Evolutionary conservation across 768 basidiomycete species (phyloP).

Genomic region (Mycena kentingensis): DNA sequence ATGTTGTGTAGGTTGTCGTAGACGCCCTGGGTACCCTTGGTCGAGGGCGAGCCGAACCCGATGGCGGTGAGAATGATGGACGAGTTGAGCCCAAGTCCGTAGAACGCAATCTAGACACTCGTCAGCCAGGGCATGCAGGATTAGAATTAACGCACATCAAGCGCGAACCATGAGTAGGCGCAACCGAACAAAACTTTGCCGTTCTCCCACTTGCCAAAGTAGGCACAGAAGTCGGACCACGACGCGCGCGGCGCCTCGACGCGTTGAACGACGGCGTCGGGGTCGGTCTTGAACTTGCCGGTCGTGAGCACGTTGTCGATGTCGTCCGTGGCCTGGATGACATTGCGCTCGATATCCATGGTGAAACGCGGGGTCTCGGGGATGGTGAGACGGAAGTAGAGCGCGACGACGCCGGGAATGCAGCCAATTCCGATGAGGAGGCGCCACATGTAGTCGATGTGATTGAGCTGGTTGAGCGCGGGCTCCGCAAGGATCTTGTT

Average conservation of each 20-base stretch:
- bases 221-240: slow-evolving; percentile 61
- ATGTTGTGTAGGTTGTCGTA: slow-evolving; percentile 65
- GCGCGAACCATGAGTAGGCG: slow-evolving; percentile 86
- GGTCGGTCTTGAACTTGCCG: slow-evolving; percentile 49
- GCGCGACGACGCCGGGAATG: slow-evolving; percentile 75
- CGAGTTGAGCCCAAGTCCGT: slow-evolving; percentile 86
- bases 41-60: slow-evolving; percentile 59
- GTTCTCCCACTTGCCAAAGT: slow-evolving; percentile 79
- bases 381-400: slow-evolving; percentile 92
- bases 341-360: slow-evolving; percentile 89
- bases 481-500: slow-evolving; percentile 45
- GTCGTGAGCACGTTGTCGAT: slow-evolving; percentile 66
- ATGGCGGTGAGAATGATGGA: slow-evolving; percentile 74
- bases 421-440: slow-evolving; percentile 87
- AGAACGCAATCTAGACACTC: slow-evolving; percentile 77
- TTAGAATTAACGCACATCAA: slow-evolving; percentile 55
- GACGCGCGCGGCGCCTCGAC: slow-evolving; percentile 70
- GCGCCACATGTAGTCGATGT: slow-evolving; percentile 83
- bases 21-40: slow-evolving; percentile 39
- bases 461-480: slow-evolving; percentile 38
- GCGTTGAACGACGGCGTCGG: slow-evolving; percentile 59
- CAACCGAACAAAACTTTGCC: slow-evolving; percentile 77
- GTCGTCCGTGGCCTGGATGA: slow-evolving; percentile 72
- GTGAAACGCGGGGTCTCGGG: slow-evolving; percentile 90
- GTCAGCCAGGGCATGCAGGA: too few relatives aligned